Evolutionary conservation across 345 rosid genomes (phyloP).

Genomic region (Turnera subulata): DNA sequence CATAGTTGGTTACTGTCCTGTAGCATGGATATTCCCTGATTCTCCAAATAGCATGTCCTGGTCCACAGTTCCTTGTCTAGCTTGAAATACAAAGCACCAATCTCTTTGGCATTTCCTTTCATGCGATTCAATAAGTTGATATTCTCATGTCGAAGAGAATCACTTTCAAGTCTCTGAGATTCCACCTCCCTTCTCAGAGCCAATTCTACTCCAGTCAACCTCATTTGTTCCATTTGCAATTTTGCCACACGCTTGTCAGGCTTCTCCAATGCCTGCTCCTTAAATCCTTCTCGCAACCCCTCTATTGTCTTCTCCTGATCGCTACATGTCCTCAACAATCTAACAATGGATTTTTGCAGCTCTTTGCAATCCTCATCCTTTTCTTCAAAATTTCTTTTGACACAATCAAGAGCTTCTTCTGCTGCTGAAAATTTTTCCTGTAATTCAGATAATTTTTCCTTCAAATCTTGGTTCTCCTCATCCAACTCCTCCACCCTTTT

Average conservation of each 20-base stretch:
- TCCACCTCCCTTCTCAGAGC: slow-evolving; percentile 72
- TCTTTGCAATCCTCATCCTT: slow-evolving; percentile 91
- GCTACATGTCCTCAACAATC: slow-evolving; percentile 63
- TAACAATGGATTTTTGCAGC: slow-evolving; percentile 65
- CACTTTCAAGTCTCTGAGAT: slow-evolving; percentile 55
- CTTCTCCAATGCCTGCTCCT: slow-evolving; percentile 39
- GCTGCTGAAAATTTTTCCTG: slow-evolving; percentile 51
- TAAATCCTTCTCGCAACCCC: slow-evolving; percentile 58
- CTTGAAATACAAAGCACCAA: slow-evolving; percentile 49
- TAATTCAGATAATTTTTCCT: slow-evolving; percentile 44
- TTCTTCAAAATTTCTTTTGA: slow-evolving; percentile 68
- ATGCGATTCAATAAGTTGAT: slow-evolving; percentile 68
- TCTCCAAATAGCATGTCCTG: slow-evolving; percentile 64
- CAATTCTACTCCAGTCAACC: slow-evolving; percentile 80
- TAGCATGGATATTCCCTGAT: slow-evolving; percentile 66
- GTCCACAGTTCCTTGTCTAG: slow-evolving; percentile 68
- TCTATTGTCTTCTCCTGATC: slow-evolving; percentile 86
- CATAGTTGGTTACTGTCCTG: slow-evolving; percentile 55
- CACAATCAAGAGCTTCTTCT: slow-evolving; percentile 44
- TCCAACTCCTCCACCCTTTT: slow-evolving; percentile 46
- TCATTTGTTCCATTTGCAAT: slow-evolving; percentile 75
- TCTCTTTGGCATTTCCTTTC: slow-evolving; percentile 53
- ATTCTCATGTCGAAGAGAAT: slow-evolving; percentile 83
- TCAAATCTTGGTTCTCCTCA: slow-evolving; percentile 50
- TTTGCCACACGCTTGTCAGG: slow-evolving; percentile 43